phyloP scores from a whole-genome alignment of 2,329 filamentous ascomycete genomes.

The Zelopaecilomyces penicillatus region DNA sequence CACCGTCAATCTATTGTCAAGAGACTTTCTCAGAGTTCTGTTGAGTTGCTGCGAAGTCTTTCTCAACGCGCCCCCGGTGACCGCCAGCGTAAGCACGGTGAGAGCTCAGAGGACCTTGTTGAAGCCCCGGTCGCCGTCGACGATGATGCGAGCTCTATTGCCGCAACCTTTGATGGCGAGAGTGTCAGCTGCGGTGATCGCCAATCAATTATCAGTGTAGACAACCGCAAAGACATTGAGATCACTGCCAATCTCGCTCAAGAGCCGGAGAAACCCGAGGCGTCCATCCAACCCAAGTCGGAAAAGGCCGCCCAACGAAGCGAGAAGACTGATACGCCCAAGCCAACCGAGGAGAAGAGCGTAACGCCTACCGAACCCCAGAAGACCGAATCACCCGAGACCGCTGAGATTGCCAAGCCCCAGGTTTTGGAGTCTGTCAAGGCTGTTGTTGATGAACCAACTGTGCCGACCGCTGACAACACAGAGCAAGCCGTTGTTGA shows the following conservation, averaged over 20 bases:
- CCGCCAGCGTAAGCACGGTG: conserved; percentile 16
- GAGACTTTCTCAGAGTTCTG: conserved; percentile 41
- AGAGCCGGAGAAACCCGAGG: conserved; percentile 4
- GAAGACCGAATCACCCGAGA: too few relatives aligned
- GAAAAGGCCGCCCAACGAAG: too few relatives aligned
- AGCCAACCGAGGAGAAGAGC: too few relatives aligned
- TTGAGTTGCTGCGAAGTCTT: conserved; percentile 33
- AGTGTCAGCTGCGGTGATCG: conserved; percentile 34
- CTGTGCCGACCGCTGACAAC: neutral
- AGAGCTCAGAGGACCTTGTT: conserved; percentile 41
- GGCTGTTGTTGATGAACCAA: neutral
- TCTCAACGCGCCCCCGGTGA: conserved; percentile 25
- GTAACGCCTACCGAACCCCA: too few relatives aligned
- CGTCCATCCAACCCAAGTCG: neutral
- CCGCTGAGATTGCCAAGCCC: too few relatives aligned
- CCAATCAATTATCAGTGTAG: conserved; percentile 17
- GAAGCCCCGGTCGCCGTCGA: conserved; percentile 23
- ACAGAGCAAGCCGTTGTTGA: neutral
- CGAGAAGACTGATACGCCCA: too few relatives aligned
- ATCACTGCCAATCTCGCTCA: conserved; percentile 30
- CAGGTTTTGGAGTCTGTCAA: too few relatives aligned
- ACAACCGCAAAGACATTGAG: conserved; percentile 25
- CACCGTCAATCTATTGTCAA: conserved; percentile 35
- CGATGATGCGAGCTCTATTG: conserved; percentile 43
- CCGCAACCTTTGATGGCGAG: conserved; percentile 49